Conservation (phyloP, 163 green algal genomes). For the Chlamydomonas reinhardtii region DNA sequence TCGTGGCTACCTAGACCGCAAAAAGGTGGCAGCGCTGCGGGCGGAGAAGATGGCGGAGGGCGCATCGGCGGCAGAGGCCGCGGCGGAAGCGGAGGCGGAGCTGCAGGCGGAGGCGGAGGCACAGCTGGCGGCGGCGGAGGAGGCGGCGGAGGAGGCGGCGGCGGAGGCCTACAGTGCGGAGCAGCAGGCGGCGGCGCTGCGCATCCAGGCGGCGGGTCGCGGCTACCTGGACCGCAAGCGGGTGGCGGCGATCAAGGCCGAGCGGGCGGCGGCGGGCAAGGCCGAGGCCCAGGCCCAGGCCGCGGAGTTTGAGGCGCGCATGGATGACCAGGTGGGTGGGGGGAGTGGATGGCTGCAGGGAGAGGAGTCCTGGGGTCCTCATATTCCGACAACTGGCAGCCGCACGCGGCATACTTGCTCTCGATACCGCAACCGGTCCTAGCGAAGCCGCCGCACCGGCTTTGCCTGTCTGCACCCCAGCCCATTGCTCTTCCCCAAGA, state of each 20-base stretch:
- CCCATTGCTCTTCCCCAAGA: no score
- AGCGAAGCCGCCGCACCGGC: no score
- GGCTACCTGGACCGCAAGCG: constrained; percentile 40
- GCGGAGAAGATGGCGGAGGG: background rate
- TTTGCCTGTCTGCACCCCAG: no score
- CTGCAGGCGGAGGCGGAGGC: background rate
- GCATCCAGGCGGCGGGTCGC: constrained; percentile 33
- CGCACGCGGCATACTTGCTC: no score
- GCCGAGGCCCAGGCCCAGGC: background rate
- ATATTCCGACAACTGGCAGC: no score
- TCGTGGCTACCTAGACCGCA: background rate
- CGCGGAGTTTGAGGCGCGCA: background rate
- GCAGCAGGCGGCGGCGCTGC: constrained; percentile 8
- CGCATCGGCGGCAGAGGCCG: background rate
- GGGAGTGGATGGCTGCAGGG: background rate
- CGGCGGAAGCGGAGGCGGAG: background rate
- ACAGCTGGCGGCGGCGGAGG: background rate
- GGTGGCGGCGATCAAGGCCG: constrained; percentile 1
- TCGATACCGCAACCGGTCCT: no score
- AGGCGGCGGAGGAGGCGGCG: background rate
- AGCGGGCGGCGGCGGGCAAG: background rate
- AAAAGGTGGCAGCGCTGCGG: background rate
- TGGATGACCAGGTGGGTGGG: background rate
- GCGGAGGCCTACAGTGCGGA: constrained; percentile 5
- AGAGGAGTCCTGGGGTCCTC: no score